Base-by-base conservation (phyloP, 371 early-diverging fungal genomes). In the Parasitella parasitica region DNA sequence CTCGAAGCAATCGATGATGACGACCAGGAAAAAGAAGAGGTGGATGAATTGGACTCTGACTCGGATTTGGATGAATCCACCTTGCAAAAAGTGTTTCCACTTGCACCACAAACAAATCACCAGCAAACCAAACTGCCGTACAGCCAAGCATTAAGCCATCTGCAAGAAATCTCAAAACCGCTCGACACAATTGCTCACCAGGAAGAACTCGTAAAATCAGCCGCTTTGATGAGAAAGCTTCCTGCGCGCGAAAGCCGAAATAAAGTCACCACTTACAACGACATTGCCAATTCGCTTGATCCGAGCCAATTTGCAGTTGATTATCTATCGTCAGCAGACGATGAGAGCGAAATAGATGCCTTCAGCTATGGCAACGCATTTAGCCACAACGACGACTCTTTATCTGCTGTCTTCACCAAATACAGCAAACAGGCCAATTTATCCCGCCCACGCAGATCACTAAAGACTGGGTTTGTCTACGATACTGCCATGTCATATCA, bases 401-500 rank as follows among this genome's bases (percentile, higher is more conserved):
- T n/a, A 15, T 4, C 13, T 5, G 15, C 12, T 11, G 37, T 4
- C 15, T 12, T 54, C 1, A 6, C 15, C 26, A 12, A 27, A 2
- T 30, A 18, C 13, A 34, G 13, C 13, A 27, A 13, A 30, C 57
- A 38, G 4, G 22, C 35, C 8, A 50, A 49, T 22, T 22, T 43
- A 43, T 12, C 22, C 5, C 43, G 43, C 11, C 43, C 43, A 8
- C 41, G 68, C 34, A 64, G 74, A 32, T 54, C 43, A n/a, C 55
- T 72, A 4, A 66, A 60, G 38, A 83, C 86, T 20, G 86, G 86
- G 22, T 83, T 80, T 59, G 86, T 87, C 0, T 90, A 86, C 63
- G 91, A 89, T 64, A 80, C 85, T 6, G 69, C 81, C 50, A 87
- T 90, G 88, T 83, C 78, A 49, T 85, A 83, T 54, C 86, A 89